Evolutionary conservation across 2,329 filamentous ascomycete genomes (phyloP).

Genomic region (Alternaria tenuissima): DNA sequence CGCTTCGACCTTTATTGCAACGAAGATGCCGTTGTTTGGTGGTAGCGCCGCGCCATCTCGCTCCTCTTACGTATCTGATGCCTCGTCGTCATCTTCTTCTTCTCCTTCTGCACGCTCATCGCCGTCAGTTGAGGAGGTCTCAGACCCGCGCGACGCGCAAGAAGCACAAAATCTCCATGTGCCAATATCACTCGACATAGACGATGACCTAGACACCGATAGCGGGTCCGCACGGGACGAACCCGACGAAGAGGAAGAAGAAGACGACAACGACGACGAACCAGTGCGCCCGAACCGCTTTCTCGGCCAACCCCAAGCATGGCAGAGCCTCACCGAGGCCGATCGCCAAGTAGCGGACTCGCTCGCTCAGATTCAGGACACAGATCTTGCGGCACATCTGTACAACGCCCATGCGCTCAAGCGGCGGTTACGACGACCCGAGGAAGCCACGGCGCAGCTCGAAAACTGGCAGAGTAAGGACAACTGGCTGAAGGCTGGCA

Average conservation of each 20-base stretch:
- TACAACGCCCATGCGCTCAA: conserved; percentile 80
- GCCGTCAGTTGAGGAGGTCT: conserved; percentile 10
- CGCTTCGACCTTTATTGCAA: conserved; percentile 29
- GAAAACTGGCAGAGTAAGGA: conserved; percentile 53
- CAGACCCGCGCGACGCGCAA: conserved; percentile 13
- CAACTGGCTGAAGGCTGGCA: conserved; percentile 48
- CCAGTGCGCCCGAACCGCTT: conserved; percentile 70
- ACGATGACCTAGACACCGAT: conserved; percentile 27
- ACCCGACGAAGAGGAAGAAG: conserved; percentile 9
- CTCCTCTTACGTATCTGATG: conserved; percentile 25
- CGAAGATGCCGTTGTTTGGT: conserved; percentile 51
- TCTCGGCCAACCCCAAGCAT: conserved; percentile 71
- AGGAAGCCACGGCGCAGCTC: conserved; percentile 21
- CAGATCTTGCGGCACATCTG: conserved; percentile 77
- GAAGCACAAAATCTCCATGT: conserved; percentile 18
- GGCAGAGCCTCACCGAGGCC: conserved; percentile 67
- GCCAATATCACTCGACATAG: conserved; percentile 5
- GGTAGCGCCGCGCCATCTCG: conserved; percentile 25
- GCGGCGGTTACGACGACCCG: conserved; percentile 48
- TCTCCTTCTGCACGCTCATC: conserved; percentile 15
- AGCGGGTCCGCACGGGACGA: conserved; percentile 22
- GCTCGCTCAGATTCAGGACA: conserved; percentile 68
- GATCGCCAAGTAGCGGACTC: conserved; percentile 71
- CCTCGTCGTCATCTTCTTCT: conserved; percentile 12
- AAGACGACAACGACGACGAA: conserved; percentile 6